Conservation (phyloP, 2,329 filamentous ascomycete genomes). For the Emmonsiellopsis sp. region DNA sequence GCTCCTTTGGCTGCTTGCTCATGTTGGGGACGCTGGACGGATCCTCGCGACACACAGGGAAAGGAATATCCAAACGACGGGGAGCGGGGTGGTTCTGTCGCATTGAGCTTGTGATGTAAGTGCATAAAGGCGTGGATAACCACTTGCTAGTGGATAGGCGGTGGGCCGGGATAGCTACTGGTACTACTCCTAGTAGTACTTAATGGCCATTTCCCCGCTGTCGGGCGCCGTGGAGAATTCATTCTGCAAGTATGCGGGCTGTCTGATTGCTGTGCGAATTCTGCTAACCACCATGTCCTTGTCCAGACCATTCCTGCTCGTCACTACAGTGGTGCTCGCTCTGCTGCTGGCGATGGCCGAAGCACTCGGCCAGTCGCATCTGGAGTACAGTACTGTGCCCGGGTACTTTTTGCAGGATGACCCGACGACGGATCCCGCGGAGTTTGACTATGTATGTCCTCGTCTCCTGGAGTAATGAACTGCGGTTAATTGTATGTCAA, state of each 20-base stretch:
- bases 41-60: neutral
- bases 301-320: slow-evolving; percentile 5
- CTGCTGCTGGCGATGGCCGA: slow-evolving; percentile 8
- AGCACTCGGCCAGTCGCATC: slow-evolving; percentile 11
- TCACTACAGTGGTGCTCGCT: neutral
- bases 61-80: neutral
- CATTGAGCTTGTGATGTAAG: slow-evolving; percentile 2
- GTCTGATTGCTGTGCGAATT: neutral
- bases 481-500: no score
- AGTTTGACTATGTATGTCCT: slow-evolving; percentile 40
- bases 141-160: no score
- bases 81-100: neutral
- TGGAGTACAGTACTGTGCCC: slow-evolving; percentile 32
- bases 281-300: neutral
- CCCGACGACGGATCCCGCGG: slow-evolving; percentile 35
- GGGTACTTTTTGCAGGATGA: slow-evolving; percentile 46
- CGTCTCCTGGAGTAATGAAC: no score
- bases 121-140: neutral
- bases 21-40: neutral
- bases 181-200: no score
- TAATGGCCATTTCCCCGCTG: no score
- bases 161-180: no score
- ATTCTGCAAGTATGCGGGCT: no score
- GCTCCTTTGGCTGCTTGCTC: neutral
- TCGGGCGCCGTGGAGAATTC: no score